A percentile compares a stretch with the other conserved stretches of the same genome.
Conservation (phyloP, 2,329 filamentous ascomycete species). For the Epichloe scottii region DNA sequence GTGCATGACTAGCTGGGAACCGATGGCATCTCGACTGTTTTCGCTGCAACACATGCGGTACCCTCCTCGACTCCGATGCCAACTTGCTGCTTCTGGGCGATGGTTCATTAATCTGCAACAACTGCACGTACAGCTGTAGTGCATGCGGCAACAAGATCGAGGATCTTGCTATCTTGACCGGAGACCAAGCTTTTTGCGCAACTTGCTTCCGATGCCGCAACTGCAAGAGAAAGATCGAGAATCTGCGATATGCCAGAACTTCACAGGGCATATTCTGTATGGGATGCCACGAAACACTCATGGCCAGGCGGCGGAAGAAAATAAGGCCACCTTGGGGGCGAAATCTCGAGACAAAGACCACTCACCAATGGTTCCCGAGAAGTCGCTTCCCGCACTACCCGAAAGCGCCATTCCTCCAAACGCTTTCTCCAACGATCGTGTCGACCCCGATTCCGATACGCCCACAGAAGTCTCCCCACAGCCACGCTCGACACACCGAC, state of each 20-base stretch:
- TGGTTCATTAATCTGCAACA: slow-evolving; percentile 96
- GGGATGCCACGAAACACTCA: slow-evolving; percentile 93
- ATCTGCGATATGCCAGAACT: slow-evolving; percentile 90
- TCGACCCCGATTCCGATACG: slow-evolving; percentile 50
- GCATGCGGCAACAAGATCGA: slow-evolving; percentile 97
- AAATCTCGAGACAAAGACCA: slow-evolving; percentile 51
- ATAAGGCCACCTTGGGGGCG: slow-evolving; percentile 49
- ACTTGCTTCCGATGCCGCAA: slow-evolving; percentile 96
- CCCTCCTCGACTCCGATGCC: slow-evolving; percentile 92
- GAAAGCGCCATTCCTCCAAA: slow-evolving; percentile 55
- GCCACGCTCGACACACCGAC: slow-evolving; percentile 38
- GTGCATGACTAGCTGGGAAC: slow-evolving; percentile 57
- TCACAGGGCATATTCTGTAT: slow-evolving; percentile 99
- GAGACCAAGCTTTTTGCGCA: slow-evolving; percentile 94
- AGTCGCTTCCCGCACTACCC: slow-evolving; percentile 83
- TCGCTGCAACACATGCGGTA: slow-evolving; percentile 89
- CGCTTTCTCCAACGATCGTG: slow-evolving; percentile 47
- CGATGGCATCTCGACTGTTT: slow-evolving; percentile 99
- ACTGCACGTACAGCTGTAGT: slow-evolving; percentile 97
- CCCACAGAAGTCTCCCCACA: slow-evolving; percentile 58
- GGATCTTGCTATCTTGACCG: slow-evolving; percentile 90
- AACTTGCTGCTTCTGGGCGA: slow-evolving; percentile 95
- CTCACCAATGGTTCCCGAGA: slow-evolving; percentile 65
- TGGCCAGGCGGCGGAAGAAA: slow-evolving; percentile 86
- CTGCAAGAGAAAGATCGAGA: slow-evolving; percentile 98